phyloP scores from a whole-genome alignment of 768 basidiomycete genomes.

The Suillus lakei region DNA sequence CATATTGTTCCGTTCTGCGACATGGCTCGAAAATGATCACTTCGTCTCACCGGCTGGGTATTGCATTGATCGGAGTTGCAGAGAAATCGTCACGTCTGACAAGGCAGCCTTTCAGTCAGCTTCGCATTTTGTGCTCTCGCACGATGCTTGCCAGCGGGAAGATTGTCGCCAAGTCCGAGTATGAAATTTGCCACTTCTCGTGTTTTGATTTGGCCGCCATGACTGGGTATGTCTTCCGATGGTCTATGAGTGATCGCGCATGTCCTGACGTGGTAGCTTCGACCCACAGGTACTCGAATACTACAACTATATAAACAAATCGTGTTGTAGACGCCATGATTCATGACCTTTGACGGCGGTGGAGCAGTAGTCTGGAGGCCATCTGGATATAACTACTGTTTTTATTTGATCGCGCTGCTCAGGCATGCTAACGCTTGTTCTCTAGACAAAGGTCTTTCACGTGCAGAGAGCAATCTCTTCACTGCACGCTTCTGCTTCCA shows the following conservation, averaged over 20 bases:
- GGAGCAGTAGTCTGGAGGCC: slow-evolving; percentile 14
- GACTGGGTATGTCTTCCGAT: slow-evolving; percentile 1
- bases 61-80: slow-evolving; percentile 1
- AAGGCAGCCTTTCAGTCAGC: background rate
- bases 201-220: background rate
- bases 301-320: background rate
- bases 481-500: background rate
- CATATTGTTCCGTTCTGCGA: slow-evolving; percentile 4
- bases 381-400: background rate
- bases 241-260: background rate
- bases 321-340: background rate
- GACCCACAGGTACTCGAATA: background rate
- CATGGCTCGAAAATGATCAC: background rate
- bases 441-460: slow-evolving; percentile 5
- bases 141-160: background rate
- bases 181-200: background rate
- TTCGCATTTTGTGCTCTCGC: background rate
- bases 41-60: background rate
- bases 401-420: background rate
- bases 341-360: slow-evolving; percentile 1
- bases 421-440: background rate
- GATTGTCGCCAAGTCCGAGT: background rate
- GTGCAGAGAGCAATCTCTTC: background rate
- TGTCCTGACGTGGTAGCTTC: background rate
- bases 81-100: background rate